phyloP scores from a whole-genome alignment of 1,284 basidiomycete species.

The Stygiomarasmius scandens region DNA sequence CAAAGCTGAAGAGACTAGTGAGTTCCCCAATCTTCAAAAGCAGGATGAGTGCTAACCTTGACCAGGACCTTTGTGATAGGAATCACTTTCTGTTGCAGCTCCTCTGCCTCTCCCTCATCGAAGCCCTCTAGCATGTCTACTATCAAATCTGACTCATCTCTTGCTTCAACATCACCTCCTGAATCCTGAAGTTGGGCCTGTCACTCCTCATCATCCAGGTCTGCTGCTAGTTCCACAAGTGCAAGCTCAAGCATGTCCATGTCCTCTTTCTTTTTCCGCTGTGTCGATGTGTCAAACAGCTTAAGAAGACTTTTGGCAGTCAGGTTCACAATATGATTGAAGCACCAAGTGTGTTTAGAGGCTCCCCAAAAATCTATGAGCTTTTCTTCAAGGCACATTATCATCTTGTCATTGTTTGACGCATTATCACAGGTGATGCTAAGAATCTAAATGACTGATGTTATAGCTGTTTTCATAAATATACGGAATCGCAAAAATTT shows the following conservation, averaged over 20 bases:
- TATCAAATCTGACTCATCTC: not conserved
- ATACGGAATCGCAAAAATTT: too few species aligned
- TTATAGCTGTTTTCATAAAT: too few species aligned
- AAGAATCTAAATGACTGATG: too few species aligned
- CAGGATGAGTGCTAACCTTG: not conserved
- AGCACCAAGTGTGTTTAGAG: not conserved
- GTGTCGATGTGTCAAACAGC: not conserved
- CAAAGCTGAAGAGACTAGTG: not conserved
- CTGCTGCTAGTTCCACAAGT: not conserved
- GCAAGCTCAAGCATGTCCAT: not conserved
- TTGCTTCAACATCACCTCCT: not conserved
- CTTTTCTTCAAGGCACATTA: conserved; percentile 25
- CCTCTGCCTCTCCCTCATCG: conserved; percentile 11
- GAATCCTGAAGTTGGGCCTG: too few species aligned
- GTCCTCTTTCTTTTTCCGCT: not conserved
- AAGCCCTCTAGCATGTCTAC: conserved; percentile 18
- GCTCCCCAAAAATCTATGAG: not conserved
- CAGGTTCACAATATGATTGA: not conserved
- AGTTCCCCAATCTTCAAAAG: not conserved
- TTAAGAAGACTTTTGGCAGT: not conserved
- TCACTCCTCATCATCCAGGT: not conserved
- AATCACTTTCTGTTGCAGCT: not conserved
- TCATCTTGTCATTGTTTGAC: conserved; percentile 33
- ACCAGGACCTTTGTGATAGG: not conserved
- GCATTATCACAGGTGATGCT: conserved; percentile 33